A percentile compares a stretch with the other conserved stretches of the same genome.
Evolutionary conservation across 2,329 filamentous ascomycete species (phyloP).

Genomic region (Talaromyces albobiverticillius): DNA sequence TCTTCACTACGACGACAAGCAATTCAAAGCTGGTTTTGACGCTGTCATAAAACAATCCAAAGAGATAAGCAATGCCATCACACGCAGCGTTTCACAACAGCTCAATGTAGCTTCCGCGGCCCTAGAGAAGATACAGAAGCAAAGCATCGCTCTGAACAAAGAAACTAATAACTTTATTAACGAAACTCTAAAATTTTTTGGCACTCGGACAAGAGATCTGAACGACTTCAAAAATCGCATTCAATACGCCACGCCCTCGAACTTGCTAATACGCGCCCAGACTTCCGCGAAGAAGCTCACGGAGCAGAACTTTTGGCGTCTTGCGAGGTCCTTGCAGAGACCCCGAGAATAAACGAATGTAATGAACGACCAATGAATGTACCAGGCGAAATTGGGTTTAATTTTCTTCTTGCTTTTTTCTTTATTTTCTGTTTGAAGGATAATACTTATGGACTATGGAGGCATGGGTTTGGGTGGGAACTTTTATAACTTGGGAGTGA

Average conservation of each 20-base stretch:
- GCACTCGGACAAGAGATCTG: conserved; percentile 19
- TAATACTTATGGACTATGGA: conserved; percentile 5
- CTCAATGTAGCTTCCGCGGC: conserved; percentile 30
- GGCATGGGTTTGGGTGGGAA: conserved; percentile 5
- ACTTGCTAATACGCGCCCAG: conserved; percentile 33
- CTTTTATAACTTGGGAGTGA: not conserved
- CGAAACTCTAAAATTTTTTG: conserved; percentile 27
- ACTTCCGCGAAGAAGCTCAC: conserved; percentile 30
- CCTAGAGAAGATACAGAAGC: conserved; percentile 24
- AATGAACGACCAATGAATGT: conserved; percentile 8
- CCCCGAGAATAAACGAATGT: not conserved
- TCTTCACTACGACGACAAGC: conserved; percentile 24
- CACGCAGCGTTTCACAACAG: conserved; percentile 28
- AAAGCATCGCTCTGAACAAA: conserved; percentile 25
- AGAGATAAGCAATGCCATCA: conserved; percentile 31
- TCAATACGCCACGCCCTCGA: conserved; percentile 26
- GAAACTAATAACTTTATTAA: conserved; percentile 27
- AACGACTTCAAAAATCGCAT: conserved; percentile 26
- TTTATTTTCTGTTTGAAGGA: not conserved
- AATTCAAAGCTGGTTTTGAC: conserved; percentile 22
- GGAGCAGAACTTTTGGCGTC: conserved; percentile 19
- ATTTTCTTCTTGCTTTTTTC: not conserved
- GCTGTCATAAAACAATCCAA: conserved; percentile 31
- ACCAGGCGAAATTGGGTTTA: conserved; percentile 10
- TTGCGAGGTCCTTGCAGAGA: conserved; percentile 5